Percentiles rank a stretch among this genome's conserved stretches.
phyloP scores from a whole-genome alignment of 2,329 filamentous ascomycete species.

The Sclerotinia glacialis region DNA sequence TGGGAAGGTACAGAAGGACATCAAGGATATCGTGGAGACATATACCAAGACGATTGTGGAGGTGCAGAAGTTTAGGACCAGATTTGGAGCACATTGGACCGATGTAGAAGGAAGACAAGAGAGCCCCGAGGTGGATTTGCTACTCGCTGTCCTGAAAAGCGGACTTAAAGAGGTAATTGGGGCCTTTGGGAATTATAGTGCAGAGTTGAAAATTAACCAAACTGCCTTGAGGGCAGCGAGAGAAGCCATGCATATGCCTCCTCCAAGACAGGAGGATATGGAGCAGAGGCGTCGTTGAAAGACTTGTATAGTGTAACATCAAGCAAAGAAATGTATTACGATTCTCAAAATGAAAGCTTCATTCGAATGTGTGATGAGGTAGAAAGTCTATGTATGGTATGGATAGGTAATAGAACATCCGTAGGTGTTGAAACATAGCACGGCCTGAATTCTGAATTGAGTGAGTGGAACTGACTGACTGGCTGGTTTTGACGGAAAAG shows the following conservation, averaged over 20 bases:
- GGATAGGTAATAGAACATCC: neutral
- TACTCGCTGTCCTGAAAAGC: slow-evolving; percentile 62
- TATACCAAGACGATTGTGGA: slow-evolving; percentile 67
- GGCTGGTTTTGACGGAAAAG: neutral
- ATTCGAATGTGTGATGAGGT: neutral
- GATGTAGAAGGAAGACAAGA: slow-evolving; percentile 58
- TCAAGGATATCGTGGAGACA: slow-evolving; percentile 69
- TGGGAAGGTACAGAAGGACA: slow-evolving; percentile 81
- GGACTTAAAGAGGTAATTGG: slow-evolving; percentile 64
- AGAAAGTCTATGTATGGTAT: neutral
- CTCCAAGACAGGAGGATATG: slow-evolving; percentile 12
- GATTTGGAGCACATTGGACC: slow-evolving; percentile 70
- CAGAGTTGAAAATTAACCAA: slow-evolving; percentile 65
- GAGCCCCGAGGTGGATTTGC: slow-evolving; percentile 65
- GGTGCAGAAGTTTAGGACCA: slow-evolving; percentile 64
- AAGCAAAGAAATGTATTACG: slow-evolving; percentile 12
- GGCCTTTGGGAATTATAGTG: slow-evolving; percentile 72
- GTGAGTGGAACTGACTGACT: neutral
- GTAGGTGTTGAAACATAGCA: neutral
- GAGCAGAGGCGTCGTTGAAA: slow-evolving; percentile 18
- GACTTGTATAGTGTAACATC: neutral
- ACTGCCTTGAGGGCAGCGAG: slow-evolving; percentile 72
- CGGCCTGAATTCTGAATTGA: neutral
- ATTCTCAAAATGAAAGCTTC: neutral
- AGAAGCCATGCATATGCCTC: slow-evolving; percentile 48